A percentile compares a stretch with the other conserved stretches of the same genome.
Evolutionary conservation across 2,329 filamentous ascomycete genomes (phyloP).

Genomic region (Anthostomella pinea): DNA sequence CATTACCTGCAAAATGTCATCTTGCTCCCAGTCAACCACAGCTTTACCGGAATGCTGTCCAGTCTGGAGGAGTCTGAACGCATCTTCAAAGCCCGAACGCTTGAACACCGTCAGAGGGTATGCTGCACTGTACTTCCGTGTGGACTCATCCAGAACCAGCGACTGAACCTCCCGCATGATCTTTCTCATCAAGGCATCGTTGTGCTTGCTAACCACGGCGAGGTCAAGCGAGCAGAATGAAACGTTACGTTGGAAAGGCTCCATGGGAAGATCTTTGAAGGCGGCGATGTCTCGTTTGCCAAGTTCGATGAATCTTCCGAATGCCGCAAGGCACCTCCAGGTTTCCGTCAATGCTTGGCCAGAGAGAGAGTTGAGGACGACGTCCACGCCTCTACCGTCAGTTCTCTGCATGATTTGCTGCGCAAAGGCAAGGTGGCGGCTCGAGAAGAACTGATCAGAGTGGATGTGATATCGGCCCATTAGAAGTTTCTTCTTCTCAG

Average conservation of each 20-base stretch:
- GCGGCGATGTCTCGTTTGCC: constrained; percentile 27
- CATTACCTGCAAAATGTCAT: not conserved
- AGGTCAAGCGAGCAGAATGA: no score
- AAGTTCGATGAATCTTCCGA: constrained; percentile 47
- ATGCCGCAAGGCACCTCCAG: constrained; percentile 42
- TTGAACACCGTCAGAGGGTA: not conserved
- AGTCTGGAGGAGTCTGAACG: not conserved
- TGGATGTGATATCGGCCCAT: not conserved
- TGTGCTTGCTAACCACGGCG: no score
- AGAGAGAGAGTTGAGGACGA: constrained; percentile 39
- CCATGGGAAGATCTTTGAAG: no score
- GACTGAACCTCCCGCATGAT: not conserved
- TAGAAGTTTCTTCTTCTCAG: not conserved
- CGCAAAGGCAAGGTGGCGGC: not conserved
- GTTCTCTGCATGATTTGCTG: not conserved
- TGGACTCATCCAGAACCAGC: not conserved
- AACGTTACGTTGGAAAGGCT: no score
- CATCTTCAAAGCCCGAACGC: not conserved
- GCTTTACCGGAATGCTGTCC: not conserved
- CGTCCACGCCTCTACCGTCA: constrained; percentile 2
- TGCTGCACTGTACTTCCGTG: not conserved
- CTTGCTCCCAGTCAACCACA: not conserved
- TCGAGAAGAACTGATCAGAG: not conserved
- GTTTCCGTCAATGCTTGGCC: constrained; percentile 40
- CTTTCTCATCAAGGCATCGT: no score